Conservation (phyloP, 345 rosid genomes). For the Brassica napus region Da-Ae NC_063441.1:17783501-17784000, state of each 20-base stretch:
- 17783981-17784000: background rate
- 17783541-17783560: constrained; percentile 83
- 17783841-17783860: too few species aligned
- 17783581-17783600: constrained; percentile 77
- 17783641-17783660: background rate
- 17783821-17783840: too few species aligned
- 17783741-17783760: constrained; percentile 97
- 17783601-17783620: constrained; percentile 38
- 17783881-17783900: background rate
- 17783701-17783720: too few species aligned
- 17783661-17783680: too few species aligned
- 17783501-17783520: constrained; percentile 69
- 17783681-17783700: background rate
- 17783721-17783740: too few species aligned
- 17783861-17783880: too few species aligned
- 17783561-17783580: constrained; percentile 69
- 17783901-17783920: background rate
- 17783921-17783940: background rate
- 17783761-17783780: constrained; percentile 98
- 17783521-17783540: constrained; percentile 65
- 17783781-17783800: constrained; percentile 78
- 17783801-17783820: constrained; percentile 95
- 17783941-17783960: background rate
- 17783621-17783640: background rate
- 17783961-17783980: background rate